Evolutionary conservation across 108 stramenopile genomes (phyloP), one percentile per base, ranked within the genome.

Genomic region (Skeletonema grethae): DNA sequence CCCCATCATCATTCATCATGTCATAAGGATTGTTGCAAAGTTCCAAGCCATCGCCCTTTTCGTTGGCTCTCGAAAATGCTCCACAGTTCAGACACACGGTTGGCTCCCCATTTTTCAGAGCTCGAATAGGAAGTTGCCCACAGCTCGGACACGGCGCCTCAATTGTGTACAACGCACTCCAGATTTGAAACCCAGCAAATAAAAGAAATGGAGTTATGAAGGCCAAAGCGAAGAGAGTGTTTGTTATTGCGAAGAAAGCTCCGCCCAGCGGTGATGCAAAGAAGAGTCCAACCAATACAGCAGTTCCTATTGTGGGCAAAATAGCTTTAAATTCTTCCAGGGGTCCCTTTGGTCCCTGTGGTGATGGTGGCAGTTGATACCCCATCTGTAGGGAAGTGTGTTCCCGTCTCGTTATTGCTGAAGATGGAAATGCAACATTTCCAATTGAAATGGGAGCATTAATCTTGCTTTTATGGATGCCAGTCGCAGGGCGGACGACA

Each of bases 251-350:
- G 46, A 90, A 87, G 50, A 92, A 84, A n/a, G 85, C 46, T 0
- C 84, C 84, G 18, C 91, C 91, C 7, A 92, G 61, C 11, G 91
- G 91, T 3, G 87, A 87, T 7, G 76, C 75, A 65, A 92, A 92
- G 76, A 92, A 92, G 13, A 79, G 71, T 7, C 28, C 72, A 12
- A 79, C 56, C 10, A 73, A 43, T 1, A 73, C 18, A 22, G 39
- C 79, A 24, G 72, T 63, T 36, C 45, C 72, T 11, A 79, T 69
- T 43, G 79, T 69, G 50, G 79, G 79, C 25, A 79, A 62, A 53
- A 79, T 56, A 13, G 71, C 34, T 50, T 79, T 24, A 45, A 79
- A 29, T 28, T 69, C 45, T n/a, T 79, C 72, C 10, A 79, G 43
- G 10, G 68, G 68, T 20, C 72, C 71, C 30, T 70, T 80, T 22